Percentiles rank a stretch among this genome's conserved stretches.
phyloP scores from a whole-genome alignment of 2,329 filamentous ascomycete genomes.

The Thelonectria rubi region DNA sequence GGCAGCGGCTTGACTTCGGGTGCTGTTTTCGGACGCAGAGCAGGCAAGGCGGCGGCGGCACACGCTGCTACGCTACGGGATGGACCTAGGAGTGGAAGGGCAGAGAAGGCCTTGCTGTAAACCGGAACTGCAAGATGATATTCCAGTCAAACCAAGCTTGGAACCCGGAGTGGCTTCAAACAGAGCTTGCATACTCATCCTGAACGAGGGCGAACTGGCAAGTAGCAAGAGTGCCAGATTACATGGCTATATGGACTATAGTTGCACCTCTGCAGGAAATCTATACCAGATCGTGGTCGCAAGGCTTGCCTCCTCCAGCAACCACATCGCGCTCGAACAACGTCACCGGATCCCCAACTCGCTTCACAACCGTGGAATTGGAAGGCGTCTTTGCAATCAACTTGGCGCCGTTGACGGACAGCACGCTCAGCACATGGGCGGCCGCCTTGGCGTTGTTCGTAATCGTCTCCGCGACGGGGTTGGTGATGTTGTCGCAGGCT shows the following conservation, averaged over 20 bases:
- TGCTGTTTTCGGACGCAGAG: slow-evolving; percentile 58
- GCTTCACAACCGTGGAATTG: slow-evolving; percentile 35
- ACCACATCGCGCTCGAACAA: slow-evolving; percentile 34
- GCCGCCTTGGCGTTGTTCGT: slow-evolving; percentile 51
- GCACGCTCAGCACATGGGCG: slow-evolving; percentile 53
- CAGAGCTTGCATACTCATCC: too few relatives aligned
- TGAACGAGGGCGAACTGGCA: too few relatives aligned
- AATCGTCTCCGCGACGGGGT: slow-evolving; percentile 49
- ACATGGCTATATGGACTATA: too few relatives aligned
- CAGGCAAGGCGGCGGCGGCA: slow-evolving; percentile 48
- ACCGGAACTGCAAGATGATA: too few relatives aligned
- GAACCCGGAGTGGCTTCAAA: too few relatives aligned
- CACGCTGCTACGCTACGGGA: too few relatives aligned
- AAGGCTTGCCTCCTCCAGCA: slow-evolving; percentile 29
- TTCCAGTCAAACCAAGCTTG: too few relatives aligned
- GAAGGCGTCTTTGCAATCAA: slow-evolving; percentile 36
- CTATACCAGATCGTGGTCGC: slow-evolving; percentile 40
- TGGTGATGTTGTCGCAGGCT: slow-evolving; percentile 51
- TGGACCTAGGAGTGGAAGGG: too few relatives aligned
- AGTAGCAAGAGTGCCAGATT: too few relatives aligned
- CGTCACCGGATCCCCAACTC: slow-evolving; percentile 29
- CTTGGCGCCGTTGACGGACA: slow-evolving; percentile 35
- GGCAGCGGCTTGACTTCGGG: slow-evolving; percentile 70
- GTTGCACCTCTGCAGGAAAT: neutral
- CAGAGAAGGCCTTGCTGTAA: too few relatives aligned